Base-by-base conservation (phyloP, 139 green algal genomes). In the Volvox africanus region DNA sequence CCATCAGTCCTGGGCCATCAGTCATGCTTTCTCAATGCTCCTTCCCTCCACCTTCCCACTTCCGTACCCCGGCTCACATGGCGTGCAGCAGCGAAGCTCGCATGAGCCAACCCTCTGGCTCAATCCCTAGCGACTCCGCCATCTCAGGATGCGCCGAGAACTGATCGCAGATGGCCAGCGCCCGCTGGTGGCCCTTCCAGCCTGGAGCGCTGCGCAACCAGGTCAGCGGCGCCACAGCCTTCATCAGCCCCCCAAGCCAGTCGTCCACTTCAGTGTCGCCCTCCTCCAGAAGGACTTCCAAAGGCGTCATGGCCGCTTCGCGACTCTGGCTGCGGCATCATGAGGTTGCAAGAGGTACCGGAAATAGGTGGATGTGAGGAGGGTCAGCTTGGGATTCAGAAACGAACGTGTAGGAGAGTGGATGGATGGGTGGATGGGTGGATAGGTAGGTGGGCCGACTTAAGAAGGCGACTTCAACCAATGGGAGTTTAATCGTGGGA, bases 241-340 rank as follows among this genome's bases (percentile, higher is more conserved):
- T 20, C 55, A 87, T 18, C 55, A 87, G 81, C 61, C 75, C 36
- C 50, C 1, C 61, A 19, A 77, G 81, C n/a, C n/a, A 5, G 81
- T 16, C 22, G 61, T 61, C 61, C 61, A 76, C 0, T 6, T 76
- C 81, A 13, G 5, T 36, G 50, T 17, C 61, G n/a, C 30, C 61
- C 30, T n/a, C 30, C 81, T 87, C 18, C 17, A 87, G 81, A 21
- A 87, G 61, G 18, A 33, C n/a, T 33, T 87, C 81, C 61, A 87
- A 32, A 19, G 81, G 61, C 14, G 81, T 87, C 17, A 76, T 14
- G 81, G 61, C 16, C 1, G 24, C 30, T 19, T 0, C 0, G 28
- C 61, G 61, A 32, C 18, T 20, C 19, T 77, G 61, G 81, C 81
- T 87, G 81, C 61, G 81, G 81, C 5, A 5, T 13, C 5, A 5